Base-by-base conservation (phyloP, 2,329 filamentous ascomycete species). In the Arthrobotrys sphaeroides region DNA sequence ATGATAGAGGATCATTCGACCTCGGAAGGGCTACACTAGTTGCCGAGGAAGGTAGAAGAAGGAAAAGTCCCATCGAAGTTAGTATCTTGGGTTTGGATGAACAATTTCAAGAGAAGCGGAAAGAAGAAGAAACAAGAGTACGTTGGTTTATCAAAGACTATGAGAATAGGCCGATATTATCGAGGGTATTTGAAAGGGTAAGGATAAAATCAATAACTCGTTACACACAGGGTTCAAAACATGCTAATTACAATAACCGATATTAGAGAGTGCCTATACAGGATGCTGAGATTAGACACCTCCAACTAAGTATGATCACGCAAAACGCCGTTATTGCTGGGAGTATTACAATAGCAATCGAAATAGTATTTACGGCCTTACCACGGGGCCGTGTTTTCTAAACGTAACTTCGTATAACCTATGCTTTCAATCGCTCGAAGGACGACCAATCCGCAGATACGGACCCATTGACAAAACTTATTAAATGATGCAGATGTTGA, bases 121-220 rank as follows among this genome's bases (percentile, higher is more conserved):
- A 67, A 26, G 62, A 74, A 20, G 70, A 74, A 20, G 61, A 74
- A 16, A 74, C 62, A 9, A 62, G 70, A 18, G 53, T 74, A 7
- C 47, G 70, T 16, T 74, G 70, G 70, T 74, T 74, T 49, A 38
- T 74, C n/a, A 74, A 68, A 31, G 70, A 74, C 3, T 74, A 74
- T 24, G 62, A 68, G 12, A 74, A 74, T 16, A 24, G 70, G 12
- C 70, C 70, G 0, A 59, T 74, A 3, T 24, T 74, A 20, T 74
- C 70, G 13, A 62, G 70, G 10, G 70, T 74, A 12, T 74, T 74
- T 38, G 70, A 74, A 57, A 55, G 62, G 18, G 70, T 68, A 67
- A 74, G 70, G 7, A 20, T 22, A 16, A 13, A 43, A n/a, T 31
- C 2, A 1, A 28, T 36, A 20, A 7, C 26, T 9, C 4, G n/a